Conservation (phyloP, 257 asterid genomes). For the Solanum pinnatisectum region DNA sequence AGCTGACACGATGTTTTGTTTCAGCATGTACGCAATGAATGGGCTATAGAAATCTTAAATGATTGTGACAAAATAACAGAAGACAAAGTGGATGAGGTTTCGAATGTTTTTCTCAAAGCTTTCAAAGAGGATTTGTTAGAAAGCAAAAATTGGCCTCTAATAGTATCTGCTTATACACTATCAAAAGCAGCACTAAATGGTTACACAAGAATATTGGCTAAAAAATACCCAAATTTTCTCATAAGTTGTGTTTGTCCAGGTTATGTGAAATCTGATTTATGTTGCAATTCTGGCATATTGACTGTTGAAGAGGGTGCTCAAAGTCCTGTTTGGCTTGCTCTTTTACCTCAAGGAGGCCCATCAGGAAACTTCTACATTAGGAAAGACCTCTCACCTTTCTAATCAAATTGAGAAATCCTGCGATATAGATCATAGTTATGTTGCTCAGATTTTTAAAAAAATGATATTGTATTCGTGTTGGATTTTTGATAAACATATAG, state of each 20-base stretch:
- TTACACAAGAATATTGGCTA: slow-evolving; percentile 47
- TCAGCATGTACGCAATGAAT: slow-evolving; percentile 31
- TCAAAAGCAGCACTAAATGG: slow-evolving; percentile 51
- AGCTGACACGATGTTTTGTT: background rate
- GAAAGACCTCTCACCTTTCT: slow-evolving; percentile 23
- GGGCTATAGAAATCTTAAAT: slow-evolving; percentile 25
- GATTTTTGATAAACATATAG: no score
- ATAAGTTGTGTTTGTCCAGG: slow-evolving; percentile 51
- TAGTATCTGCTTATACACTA: slow-evolving; percentile 15
- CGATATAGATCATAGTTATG: background rate
- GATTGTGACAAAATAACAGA: slow-evolving; percentile 35
- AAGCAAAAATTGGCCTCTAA: slow-evolving; percentile 49
- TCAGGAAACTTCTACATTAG: slow-evolving; percentile 32
- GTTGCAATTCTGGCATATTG: slow-evolving; percentile 25
- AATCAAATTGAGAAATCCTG: background rate
- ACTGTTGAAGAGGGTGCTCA: slow-evolving; percentile 40
- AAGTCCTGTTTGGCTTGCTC: slow-evolving; percentile 36
- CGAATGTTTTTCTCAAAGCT: slow-evolving; percentile 37
- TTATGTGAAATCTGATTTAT: slow-evolving; percentile 38
- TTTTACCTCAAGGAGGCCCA: slow-evolving; percentile 44
- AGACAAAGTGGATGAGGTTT: slow-evolving; percentile 36
- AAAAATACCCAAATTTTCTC: slow-evolving; percentile 20
- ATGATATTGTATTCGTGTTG: background rate
- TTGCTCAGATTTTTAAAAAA: background rate
- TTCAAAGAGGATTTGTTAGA: slow-evolving; percentile 23